A percentile compares a stretch with the other conserved stretches of the same genome.
These are phyloP conservation scores for Alnus rubra DNA, from an alignment of 306 rosid genomes.

Conservation along the genomic window DNA sequence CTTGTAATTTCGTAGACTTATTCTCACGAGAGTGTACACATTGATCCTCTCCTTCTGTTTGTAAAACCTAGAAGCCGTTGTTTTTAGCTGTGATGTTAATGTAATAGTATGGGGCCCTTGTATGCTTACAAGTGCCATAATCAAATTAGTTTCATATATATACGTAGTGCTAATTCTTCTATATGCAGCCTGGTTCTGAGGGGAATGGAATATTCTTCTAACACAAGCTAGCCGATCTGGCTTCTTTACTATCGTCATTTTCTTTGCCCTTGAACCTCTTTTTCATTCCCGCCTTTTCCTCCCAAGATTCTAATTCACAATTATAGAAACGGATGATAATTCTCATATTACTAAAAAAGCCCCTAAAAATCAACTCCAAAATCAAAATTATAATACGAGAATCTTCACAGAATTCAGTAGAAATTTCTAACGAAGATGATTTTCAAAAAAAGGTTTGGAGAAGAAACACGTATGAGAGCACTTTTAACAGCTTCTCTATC, in stretches of 20 bases:
- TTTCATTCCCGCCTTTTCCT: too few relatives aligned
- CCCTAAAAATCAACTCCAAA: too few relatives aligned
- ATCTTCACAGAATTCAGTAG: too few relatives aligned
- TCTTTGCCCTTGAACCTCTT: background rate
- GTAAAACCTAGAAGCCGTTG: constrained; percentile 1
- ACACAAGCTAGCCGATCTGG: background rate
- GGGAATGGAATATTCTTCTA: background rate
- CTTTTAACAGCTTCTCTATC: too few relatives aligned
- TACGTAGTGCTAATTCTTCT: background rate
- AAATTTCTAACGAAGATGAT: too few relatives aligned
- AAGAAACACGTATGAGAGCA: too few relatives aligned
- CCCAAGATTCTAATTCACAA: too few relatives aligned
- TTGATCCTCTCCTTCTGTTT: constrained; percentile 7
- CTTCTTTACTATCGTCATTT: background rate
- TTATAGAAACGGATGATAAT: too few relatives aligned
- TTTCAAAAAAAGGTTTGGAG: too few relatives aligned
- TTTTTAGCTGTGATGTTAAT: constrained; percentile 25
- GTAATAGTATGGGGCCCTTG: constrained; percentile 36
- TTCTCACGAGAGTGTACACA: constrained; percentile 27
- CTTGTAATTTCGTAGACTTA: constrained; percentile 17
- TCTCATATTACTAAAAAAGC: too few relatives aligned
- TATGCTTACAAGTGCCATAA: constrained; percentile 8
- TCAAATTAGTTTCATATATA: background rate
- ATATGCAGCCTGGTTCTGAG: background rate
- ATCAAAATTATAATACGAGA: too few relatives aligned